Evolutionary conservation across 1,284 basidiomycete genomes (phyloP), one percentile per base, ranked within the genome.

Genomic region (Porphyrellus sp.): DNA sequence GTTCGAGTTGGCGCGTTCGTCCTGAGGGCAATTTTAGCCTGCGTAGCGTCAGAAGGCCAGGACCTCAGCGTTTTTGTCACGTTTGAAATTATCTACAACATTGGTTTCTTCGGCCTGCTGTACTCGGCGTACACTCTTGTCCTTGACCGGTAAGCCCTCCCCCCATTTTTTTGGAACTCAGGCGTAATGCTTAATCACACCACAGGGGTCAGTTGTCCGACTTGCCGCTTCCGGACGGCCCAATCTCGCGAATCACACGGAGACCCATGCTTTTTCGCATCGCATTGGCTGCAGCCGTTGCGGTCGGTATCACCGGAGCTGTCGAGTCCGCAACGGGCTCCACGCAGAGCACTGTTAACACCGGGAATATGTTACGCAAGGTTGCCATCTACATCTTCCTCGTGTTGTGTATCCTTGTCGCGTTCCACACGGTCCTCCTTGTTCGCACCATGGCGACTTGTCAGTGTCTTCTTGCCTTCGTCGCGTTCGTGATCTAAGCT

Each of bases 361-460:
- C 53, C 0, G 69, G 70, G 18, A 44, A 58, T 15, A 63, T 49
- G 0, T 56, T 77, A 13, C 72, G 71, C 49, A 65, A 65, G 54
- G 67, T 59, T 35, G 66, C 77, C 62, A 64, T 70, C 13, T 66
- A 71, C 44, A 68, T 81, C n/a, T 80, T 80, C 68, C 67, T 80
- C 24, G 64, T 68, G 20, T 67, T 80, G 20, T 73, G 72, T 33
- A 55, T 71, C 25, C 58, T 78, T 3, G 67, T 77, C 43, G 72
- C 66, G 12, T 55, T 72, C 44, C 71, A 76, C 52, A 75, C 77
- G 0, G 12, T 73, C 8, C 33, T 65, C 18, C 63, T 79, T 9
- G 59, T 66, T 15, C 56, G 61, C 27, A 51, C 55, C 4, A 63
- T 69, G 21, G 37, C 52, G n/a, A 43, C 6, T 24, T 55, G 63